Evolutionary conservation across 768 basidiomycete species (phyloP).

Genomic region (Mrakia gelida): DNA sequence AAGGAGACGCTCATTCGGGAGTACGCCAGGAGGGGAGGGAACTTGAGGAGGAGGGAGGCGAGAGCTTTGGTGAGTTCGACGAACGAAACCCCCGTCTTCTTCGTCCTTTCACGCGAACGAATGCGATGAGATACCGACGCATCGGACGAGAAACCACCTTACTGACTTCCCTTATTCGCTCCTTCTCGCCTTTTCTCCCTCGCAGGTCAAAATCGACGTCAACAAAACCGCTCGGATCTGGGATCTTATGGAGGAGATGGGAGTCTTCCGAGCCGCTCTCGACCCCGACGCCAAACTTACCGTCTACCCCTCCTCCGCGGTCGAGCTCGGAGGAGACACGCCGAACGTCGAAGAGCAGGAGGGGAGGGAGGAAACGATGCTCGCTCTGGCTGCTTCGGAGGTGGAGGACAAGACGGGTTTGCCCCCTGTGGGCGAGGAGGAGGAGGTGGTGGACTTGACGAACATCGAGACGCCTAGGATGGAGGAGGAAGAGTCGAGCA

Average conservation of each 20-base stretch:
- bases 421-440: no score
- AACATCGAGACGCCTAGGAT: no score
- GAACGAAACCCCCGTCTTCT: background rate
- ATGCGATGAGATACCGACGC: no score
- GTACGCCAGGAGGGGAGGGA: slow-evolving; percentile 82
- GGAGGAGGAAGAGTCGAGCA: no score
- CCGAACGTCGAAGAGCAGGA: no score
- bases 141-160: no score
- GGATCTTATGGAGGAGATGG: slow-evolving; percentile 76
- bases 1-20: slow-evolving; percentile 93
- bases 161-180: slow-evolving; percentile 51
- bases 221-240: slow-evolving; percentile 88
- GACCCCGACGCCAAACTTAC: background rate
- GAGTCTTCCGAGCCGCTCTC: slow-evolving; percentile 17
- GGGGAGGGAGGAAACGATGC: no score
- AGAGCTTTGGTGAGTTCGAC: slow-evolving; percentile 38
- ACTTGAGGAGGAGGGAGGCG: slow-evolving; percentile 80
- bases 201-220: slow-evolving; percentile 67
- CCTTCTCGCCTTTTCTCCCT: slow-evolving; percentile 49
- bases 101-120: background rate
- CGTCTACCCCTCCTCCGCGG: no score
- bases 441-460: no score
- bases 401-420: no score
- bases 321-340: no score
- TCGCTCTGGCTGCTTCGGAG: no score